Percentiles rank a stretch among this genome's conserved stretches.
These are phyloP conservation scores for Xerocomus cyaneibrunnescens DNA, from an alignment of 1,284 basidiomycete genomes.

Conservation along the genomic window DNA sequence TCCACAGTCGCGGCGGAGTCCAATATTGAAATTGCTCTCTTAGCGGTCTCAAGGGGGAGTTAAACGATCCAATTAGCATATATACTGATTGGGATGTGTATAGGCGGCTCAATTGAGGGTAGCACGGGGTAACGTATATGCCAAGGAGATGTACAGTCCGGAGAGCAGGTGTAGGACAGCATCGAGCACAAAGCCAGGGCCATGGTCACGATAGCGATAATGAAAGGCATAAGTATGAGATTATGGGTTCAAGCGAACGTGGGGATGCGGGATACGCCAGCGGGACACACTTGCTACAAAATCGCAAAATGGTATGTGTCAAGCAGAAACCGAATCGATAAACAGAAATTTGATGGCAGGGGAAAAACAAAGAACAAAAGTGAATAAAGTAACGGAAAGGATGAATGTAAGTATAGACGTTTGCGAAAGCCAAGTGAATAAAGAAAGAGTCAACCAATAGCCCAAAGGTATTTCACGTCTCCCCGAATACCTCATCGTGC, in stretches of 20 bases:
- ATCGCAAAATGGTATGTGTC: conserved; percentile 23
- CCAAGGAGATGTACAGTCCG: conserved; percentile 22
- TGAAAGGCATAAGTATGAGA: conserved; percentile 31
- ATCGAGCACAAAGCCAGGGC: conserved; percentile 24
- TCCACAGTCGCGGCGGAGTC: not conserved
- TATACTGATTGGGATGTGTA: conserved; percentile 8
- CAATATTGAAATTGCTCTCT: not conserved
- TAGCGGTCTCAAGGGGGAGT: conserved; percentile 13
- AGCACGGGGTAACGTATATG: conserved; percentile 27
- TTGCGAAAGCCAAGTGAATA: conserved; percentile 44
- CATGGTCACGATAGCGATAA: conserved; percentile 30
- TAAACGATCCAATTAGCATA: conserved; percentile 5
- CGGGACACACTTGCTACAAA: conserved; percentile 26
- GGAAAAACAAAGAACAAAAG: conserved; percentile 21
- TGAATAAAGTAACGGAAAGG: conserved; percentile 36
- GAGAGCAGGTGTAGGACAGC: conserved; percentile 18
- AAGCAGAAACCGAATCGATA: conserved; percentile 14
- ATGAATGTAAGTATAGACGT: conserved; percentile 34
- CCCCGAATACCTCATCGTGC: conserved; percentile 11
- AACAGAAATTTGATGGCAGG: conserved; percentile 13
- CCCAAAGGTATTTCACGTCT: conserved; percentile 45
- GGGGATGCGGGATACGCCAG: conserved; percentile 26
- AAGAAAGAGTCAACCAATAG: conserved; percentile 60
- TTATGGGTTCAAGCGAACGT: conserved; percentile 27
- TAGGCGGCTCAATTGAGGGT: conserved; percentile 11